A percentile compares a stretch with the other conserved stretches of the same genome.
phyloP scores from a whole-genome alignment of 805 yeast genomes.

The Starmerella floricola region DNA sequence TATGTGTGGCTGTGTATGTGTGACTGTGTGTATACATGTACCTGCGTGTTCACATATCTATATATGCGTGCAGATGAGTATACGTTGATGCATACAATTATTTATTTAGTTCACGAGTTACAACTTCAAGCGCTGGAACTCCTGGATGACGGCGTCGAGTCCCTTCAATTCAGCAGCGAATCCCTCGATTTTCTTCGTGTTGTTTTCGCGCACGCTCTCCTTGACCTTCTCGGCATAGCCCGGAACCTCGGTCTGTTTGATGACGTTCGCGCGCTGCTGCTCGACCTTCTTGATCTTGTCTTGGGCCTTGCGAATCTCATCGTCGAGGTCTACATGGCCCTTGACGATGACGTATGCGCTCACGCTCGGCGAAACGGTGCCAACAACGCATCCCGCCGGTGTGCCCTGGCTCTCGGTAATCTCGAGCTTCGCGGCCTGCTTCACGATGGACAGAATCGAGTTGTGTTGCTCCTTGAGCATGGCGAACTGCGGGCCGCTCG shows the following conservation, averaged over 20 bases:
- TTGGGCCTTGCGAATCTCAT: conserved; percentile 72
- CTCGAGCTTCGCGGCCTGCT: conserved; percentile 67
- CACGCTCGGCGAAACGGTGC: conserved; percentile 66
- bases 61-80: too few relatives aligned
- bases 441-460: conserved; percentile 82
- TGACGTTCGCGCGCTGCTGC: conserved; percentile 48
- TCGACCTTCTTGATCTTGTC: conserved; percentile 59
- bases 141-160: conserved; percentile 69
- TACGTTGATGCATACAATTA: background rate
- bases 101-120: background rate
- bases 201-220: conserved; percentile 66
- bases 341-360: conserved; percentile 83
- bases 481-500: conserved; percentile 38
- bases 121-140: conserved; percentile 42
- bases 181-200: conserved; percentile 53
- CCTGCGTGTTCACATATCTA: too few relatives aligned
- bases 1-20: too few relatives aligned
- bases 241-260: conserved; percentile 54
- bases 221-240: conserved; percentile 84
- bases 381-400: conserved; percentile 85
- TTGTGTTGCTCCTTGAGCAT: conserved; percentile 61
- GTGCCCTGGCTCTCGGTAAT: conserved; percentile 50
- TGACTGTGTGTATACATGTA: too few relatives aligned
- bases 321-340: conserved; percentile 88
- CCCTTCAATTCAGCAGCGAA: conserved; percentile 81